phyloP scores from a whole-genome alignment of 1,284 basidiomycete species.

The Naganishia sp. region DNA sequence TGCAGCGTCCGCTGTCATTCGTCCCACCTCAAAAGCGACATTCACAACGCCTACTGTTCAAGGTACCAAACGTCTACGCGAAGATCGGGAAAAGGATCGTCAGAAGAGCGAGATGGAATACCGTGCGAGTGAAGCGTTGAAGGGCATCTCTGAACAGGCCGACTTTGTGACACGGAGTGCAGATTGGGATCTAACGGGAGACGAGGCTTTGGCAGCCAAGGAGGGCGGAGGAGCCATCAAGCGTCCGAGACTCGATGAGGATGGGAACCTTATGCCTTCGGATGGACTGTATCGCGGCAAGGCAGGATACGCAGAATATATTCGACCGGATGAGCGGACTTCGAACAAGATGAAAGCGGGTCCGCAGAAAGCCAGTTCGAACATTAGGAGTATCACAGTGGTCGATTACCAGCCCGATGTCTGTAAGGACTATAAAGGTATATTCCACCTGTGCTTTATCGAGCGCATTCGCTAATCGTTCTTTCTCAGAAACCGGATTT shows the following conservation, averaged over 20 bases:
- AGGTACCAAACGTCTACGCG: conserved; percentile 75
- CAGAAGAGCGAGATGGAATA: conserved; percentile 61
- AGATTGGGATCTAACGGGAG: conserved; percentile 54
- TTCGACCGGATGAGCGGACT: conserved; percentile 70
- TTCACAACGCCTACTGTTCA: conserved; percentile 72
- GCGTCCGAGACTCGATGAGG: conserved; percentile 38
- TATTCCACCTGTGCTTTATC: conserved; percentile 39
- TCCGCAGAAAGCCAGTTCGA: conserved; percentile 74
- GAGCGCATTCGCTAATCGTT: conserved; percentile 32
- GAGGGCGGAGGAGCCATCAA: conserved; percentile 44
- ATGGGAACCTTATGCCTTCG: conserved; percentile 60
- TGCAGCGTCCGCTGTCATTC: conserved; percentile 59
- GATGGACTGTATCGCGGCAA: conserved; percentile 89
- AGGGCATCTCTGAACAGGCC: conserved; percentile 32
- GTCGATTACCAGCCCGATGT: conserved; percentile 98
- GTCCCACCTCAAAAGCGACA: conserved; percentile 66
- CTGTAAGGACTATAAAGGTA: conserved; percentile 98
- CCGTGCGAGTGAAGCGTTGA: conserved; percentile 48
- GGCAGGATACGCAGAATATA: conserved; percentile 75
- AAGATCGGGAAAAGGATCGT: conserved; percentile 69
- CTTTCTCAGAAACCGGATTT: conserved; percentile 82
- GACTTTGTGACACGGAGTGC: conserved; percentile 50
- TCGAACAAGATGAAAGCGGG: conserved; percentile 88
- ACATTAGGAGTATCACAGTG: conserved; percentile 91
- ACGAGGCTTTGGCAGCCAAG: conserved; percentile 26